A percentile compares a stretch with the other conserved stretches of the same genome.
Conservation (phyloP, 176 grass and related monocot species). For the Bonia amplexicaulis region DNA sequence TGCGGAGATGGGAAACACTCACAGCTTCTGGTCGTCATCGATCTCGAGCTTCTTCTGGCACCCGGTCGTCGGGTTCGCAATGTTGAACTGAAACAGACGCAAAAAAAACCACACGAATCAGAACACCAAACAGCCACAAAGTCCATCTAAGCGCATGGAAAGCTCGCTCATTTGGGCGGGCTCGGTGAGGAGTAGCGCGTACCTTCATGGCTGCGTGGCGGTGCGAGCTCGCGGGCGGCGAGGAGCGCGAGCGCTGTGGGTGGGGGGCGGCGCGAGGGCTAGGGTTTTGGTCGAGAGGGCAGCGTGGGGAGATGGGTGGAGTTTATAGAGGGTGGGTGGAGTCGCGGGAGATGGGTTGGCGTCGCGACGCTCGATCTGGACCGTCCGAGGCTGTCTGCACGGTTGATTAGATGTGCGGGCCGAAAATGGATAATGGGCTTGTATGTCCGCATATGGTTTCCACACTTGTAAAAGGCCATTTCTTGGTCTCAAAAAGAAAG, state of each 20-base stretch:
- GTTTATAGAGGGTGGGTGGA: slow-evolving; percentile 17
- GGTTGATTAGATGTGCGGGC: background rate
- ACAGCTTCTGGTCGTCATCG: slow-evolving; percentile 97
- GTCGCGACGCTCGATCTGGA: background rate
- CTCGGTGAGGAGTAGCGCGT: background rate
- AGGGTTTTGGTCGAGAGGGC: slow-evolving; percentile 41
- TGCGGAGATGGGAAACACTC: slow-evolving; percentile 19
- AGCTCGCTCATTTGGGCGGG: background rate
- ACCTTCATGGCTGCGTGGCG: slow-evolving; percentile 53
- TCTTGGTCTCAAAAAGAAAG: no score
- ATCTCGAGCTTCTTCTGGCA: slow-evolving; percentile 98
- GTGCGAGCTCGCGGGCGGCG: slow-evolving; percentile 32
- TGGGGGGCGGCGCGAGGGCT: slow-evolving; percentile 28
- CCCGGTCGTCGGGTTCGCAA: slow-evolving; percentile 86
- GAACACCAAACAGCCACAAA: background rate
- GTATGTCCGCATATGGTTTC: background rate
- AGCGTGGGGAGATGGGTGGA: background rate
- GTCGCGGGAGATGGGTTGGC: background rate
- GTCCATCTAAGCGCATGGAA: background rate
- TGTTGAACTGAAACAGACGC: slow-evolving; percentile 67
- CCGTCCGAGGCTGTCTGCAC: background rate
- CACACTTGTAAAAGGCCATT: background rate
- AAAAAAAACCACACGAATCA: background rate
- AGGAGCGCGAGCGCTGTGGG: slow-evolving; percentile 10
- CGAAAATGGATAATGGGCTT: background rate